Evolutionary conservation across 1,284 basidiomycete species (phyloP), one percentile per base, ranked within the genome.

Genomic region (Flammula alnicola): DNA sequence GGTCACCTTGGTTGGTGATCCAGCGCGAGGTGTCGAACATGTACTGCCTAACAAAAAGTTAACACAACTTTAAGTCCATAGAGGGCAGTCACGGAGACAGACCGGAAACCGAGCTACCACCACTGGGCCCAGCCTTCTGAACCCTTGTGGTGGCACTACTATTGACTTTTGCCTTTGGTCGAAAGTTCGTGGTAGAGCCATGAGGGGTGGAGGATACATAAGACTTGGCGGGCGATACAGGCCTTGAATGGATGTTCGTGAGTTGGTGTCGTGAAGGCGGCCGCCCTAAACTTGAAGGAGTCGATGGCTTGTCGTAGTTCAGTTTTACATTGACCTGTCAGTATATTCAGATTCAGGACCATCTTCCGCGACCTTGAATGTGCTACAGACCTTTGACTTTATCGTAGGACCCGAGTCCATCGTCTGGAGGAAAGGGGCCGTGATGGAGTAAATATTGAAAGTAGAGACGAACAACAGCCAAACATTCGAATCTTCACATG

Each of bases 401-500:
- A 39, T 22, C 37, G 37, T 26, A 16, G 37, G 23, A 39, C 14
- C 37, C 37, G 37, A 39, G 27, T 39, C 37, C 37, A 39, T 39
- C 2, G 37, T n/a, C n/a, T n/a, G n/a, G n/a, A n/a, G n/a, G n/a
- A n/a, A n/a, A n/a, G n/a, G n/a, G n/a, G n/a, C n/a, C n/a, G 17
- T 17, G 43, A 46, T 37, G 44, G 20, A 19, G 14, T 16, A 9
- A 23, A 29, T 52, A n/a, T n/a, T n/a, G n/a, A 43, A 36, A 19
- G 32, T 42, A 27, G 47, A 32, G 47, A 36, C 31, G 19, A 30
- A 50, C 32, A 44, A 30, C 23, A 29, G 39, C 33, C 22, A 11
- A 37, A 39, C 35, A 29, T 30, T 47, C 35, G 39, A 47, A 29
- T 37, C 26, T 20, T 37, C 35, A 20, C 44, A 38, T 25, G 39